Evolutionary conservation across 352 stramenopile genomes (phyloP), one percentile per base, ranked within the genome.

Genomic region (Aphanomyces invadans): DNA sequence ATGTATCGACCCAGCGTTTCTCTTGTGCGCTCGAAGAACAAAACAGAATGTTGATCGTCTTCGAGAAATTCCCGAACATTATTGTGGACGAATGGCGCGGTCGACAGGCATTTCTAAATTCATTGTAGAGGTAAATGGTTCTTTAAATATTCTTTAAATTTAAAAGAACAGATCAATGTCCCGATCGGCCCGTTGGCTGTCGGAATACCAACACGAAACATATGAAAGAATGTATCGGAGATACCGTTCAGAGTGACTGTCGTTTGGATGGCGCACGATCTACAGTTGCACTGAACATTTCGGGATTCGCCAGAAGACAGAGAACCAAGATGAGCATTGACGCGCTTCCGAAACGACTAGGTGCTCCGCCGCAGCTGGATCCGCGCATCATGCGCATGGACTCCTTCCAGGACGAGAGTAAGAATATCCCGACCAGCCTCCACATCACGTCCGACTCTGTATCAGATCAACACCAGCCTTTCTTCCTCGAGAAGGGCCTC

Each of bases 271-370:
- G 21, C 36, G 36, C 36, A 42, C 36, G 36, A 12, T 42, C 4
- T 23, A 48, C 42, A 42, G 57, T 65, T 51, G 44, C 33, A 57
- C 60, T 67, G 60, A 67, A 67, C 38, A 67, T 67, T 67, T 49
- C 15, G 28, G 25, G 60, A 67, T 67, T 67, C 57, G 19, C 15
- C 29, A 23, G 42, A 39, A 49, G 36, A 21, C 15, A 65, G 32
- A 57, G n/a, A n/a, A n/a, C n/a, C n/a, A 57, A 42, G 39, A 67
- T 67, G 60, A 67, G 60, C 60, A 67, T 67, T 42, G 60, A 57
- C 60, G 55, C 28, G 28, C 12, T 54, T 19, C 36, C n/a, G 25
- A 32, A 4, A 17, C 25, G 25, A 2, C 26, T 63, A 3, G 55
- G 55, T 36, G 42, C 21, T 15, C 33, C 60, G 17, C 60, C 60